Conservation (phyloP, 495 filamentous ascomycete genomes). For the Schizothecium vesticola region DNA sequence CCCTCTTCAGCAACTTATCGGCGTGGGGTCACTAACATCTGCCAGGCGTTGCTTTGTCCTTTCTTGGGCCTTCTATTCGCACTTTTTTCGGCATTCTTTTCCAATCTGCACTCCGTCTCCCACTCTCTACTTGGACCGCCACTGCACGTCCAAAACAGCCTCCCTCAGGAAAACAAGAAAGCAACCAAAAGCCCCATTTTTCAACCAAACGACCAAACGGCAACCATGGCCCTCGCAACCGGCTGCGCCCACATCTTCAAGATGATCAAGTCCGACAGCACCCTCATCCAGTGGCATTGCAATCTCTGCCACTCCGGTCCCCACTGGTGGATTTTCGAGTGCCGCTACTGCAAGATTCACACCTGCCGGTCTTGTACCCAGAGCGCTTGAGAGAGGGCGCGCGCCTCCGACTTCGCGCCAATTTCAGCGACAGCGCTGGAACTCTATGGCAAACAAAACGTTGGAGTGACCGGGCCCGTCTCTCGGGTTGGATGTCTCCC, state of each 20-base stretch:
- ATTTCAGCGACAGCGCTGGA: neutral
- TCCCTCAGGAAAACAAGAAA: neutral
- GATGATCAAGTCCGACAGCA: conserved; percentile 72
- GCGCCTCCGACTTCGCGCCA: neutral
- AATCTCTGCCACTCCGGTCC: conserved; percentile 70
- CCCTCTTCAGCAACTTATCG: neutral
- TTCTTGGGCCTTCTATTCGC: neutral
- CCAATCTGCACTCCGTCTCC: neutral
- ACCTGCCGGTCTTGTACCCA: conserved; percentile 62
- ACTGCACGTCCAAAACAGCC: neutral
- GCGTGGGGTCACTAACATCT: neutral
- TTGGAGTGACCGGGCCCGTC: neutral
- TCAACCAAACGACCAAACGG: neutral
- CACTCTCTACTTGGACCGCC: neutral
- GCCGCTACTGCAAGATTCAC: conserved; percentile 71
- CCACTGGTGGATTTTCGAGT: conserved; percentile 80
- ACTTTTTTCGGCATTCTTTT: neutral
- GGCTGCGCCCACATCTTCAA: conserved; percentile 66
- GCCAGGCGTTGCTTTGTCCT: neutral
- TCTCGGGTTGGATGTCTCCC: neutral
- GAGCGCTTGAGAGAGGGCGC: conserved; percentile 39
- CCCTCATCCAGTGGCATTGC: conserved; percentile 72
- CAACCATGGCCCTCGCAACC: conserved; percentile 55
- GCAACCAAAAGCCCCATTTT: neutral
- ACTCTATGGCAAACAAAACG: neutral